Evolutionary conservation across 441 rosid genomes (phyloP), one percentile per base, ranked within the genome.

Genomic region (Gossypium davidsonii): DNA sequence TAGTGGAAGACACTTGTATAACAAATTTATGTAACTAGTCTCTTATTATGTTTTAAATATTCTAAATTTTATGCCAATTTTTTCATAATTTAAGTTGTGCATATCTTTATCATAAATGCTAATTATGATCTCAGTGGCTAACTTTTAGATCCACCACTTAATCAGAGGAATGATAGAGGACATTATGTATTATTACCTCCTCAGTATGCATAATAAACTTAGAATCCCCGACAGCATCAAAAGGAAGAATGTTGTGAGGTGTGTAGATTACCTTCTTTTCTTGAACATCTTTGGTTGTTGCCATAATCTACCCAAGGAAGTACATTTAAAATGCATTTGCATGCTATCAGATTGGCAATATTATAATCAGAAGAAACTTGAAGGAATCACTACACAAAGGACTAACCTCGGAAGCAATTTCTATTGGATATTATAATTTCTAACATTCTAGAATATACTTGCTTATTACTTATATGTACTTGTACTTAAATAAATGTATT

Each of bases 281-380:
- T 83, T 96, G 99, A 79, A 96, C 94, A 87, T 91, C 97, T 87
- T 84, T 93, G 65, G 98, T 98, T 21, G 98, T 91, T 21, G 98
- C 99, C 64, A 96, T 91, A 81, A 96, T 96, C 99, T 96, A 84
- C 80, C 69, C 78, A 75, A n/a, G 67, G 64, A 51, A 63, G 61
- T 76, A 31, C 42, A 80, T 62, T 67, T 58, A 21, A 71, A 77
- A 26, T 2, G 55, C 23, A 63, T 51, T 74, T 28, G 66, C 42
- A 69, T 55, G 48, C 71, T 52, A 68, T 26, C 15, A 28, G 49
- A 57, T 67, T 21, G 68, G 52, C 57, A 53, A 75, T 58, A 76
- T 53, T 55, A 25, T 11, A 74, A 53, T 39, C 62, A 2, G 39
- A 23, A 65, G 57, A 51, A 70, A 51, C 15, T 10, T 37, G 31